Evolutionary conservation across 768 basidiomycete species (phyloP), one percentile per base, ranked within the genome.

Genomic region (Phaeotremella fagi): DNA sequence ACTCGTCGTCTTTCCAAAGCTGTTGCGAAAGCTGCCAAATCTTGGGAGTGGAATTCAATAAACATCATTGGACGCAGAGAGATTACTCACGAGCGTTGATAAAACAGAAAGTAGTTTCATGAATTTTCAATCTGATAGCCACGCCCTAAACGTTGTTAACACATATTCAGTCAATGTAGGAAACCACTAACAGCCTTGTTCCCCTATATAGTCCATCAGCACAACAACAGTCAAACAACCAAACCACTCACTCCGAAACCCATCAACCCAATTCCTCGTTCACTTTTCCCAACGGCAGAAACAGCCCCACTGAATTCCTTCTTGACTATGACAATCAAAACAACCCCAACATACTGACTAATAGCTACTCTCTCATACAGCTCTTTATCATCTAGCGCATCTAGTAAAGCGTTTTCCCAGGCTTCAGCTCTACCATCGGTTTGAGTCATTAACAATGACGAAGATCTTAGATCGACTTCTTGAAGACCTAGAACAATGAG

Each of bases 401-500:
- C 27, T 11, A 59, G 29, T 6, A 65, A 48, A 2, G 68, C 68
- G 1, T 50, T 33, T 38, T 56, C 50, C 68, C 68, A 70, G 18
- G 54, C 60, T 15, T 64, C 64, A 1, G 65, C 55, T 28, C 68
- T 29, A 37, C 4, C 50, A 27, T 46, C 54, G 1, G 65, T 63
- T 41, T 64, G 65, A 3, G 68, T 64, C 16, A 66, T 33, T 15
- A 70, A 46, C 27, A 70, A 36, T 0, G 65, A 61, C 20, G 60
- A 59, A 51, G 59, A 54, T 16, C 68, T 42, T 0, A 70, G 59
- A 37, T 70, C 67, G 9, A 64, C 63, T 57, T 70, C 68, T 36
- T 70, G 68, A n/a, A 67, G 63, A 1, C 65, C 63, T 31, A 67
- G 67, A 0, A 70, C 65, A 29, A 70, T 46, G 1, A 70, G n/a